phyloP scores from a whole-genome alignment of 495 filamentous ascomycete genomes.

The Tuber melanosporum region DNA sequence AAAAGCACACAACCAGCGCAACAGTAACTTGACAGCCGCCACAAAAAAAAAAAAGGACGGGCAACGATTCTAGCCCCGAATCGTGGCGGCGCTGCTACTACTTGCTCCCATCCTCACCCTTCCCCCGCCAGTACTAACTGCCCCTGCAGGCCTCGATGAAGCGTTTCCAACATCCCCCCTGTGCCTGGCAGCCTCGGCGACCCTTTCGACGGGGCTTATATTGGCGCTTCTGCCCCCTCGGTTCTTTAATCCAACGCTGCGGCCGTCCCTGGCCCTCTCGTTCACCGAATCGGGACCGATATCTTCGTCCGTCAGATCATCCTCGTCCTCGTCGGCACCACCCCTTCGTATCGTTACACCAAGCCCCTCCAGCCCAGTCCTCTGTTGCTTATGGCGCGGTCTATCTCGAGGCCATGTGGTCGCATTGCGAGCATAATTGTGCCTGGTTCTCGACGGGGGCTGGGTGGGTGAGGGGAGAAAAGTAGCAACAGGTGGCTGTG shows the following conservation, averaged over 20 bases:
- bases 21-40: slow-evolving; percentile 2
- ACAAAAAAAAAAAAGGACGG: background rate
- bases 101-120: slow-evolving; percentile 18
- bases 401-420: slow-evolving; percentile 40
- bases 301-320: slow-evolving; percentile 35
- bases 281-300: slow-evolving; percentile 36
- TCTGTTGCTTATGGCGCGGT: slow-evolving; percentile 35
- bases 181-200: slow-evolving; percentile 7
- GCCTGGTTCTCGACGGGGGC: slow-evolving; percentile 18
- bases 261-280: slow-evolving; percentile 20
- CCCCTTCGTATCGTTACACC: slow-evolving; percentile 27
- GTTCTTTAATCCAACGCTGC: slow-evolving; percentile 12
- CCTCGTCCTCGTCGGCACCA: slow-evolving; percentile 21
- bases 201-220: slow-evolving; percentile 18
- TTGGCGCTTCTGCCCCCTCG: slow-evolving; percentile 10
- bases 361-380: slow-evolving; percentile 33
- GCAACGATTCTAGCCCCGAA: slow-evolving; percentile 1
- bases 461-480: slow-evolving; percentile 30
- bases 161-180: slow-evolving; percentile 15
- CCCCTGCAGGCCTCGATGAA: slow-evolving; percentile 15
- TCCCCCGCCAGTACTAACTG: slow-evolving; percentile 13
- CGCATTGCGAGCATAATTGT: slow-evolving; percentile 38
- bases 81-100: slow-evolving; percentile 3
- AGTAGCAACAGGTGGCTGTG: slow-evolving; percentile 32
- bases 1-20: background rate